A percentile compares a stretch with the other conserved stretches of the same genome.
These are phyloP conservation scores for Saussurea involucrata DNA, from an alignment of 129 eudicot genomes.

Conservation along the genomic window DNA sequence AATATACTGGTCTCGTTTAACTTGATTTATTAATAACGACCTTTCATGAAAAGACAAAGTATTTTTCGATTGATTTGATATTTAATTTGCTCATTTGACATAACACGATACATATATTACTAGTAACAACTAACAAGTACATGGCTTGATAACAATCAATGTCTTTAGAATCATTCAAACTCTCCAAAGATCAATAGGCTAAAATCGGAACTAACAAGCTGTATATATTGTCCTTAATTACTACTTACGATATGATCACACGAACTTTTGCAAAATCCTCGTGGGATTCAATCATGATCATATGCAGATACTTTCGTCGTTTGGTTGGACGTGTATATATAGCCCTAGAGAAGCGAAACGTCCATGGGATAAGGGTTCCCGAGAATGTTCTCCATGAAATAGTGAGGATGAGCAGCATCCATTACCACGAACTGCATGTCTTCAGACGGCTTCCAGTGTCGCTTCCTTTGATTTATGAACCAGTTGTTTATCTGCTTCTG, in stretches of 20 bases:
- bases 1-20: not conserved
- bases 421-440: slow-evolving; percentile 94
- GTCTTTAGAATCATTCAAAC: not conserved
- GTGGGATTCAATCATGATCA: not conserved
- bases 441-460: slow-evolving; percentile 90
- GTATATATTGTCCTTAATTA: not conserved
- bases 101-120: not conserved
- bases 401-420: slow-evolving; percentile 79
- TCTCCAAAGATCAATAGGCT: not conserved
- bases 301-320: not conserved
- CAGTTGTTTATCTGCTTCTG: slow-evolving; percentile 92
- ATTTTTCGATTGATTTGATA: not conserved
- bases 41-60: not conserved
- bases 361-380: slow-evolving; percentile 80
- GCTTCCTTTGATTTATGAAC: slow-evolving; percentile 88
- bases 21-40: not conserved
- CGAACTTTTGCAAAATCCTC: not conserved
- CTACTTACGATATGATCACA: not conserved
- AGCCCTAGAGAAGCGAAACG: slow-evolving; percentile 35
- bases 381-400: slow-evolving; percentile 64
- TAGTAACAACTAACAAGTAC: not conserved
- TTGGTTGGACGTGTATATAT: not conserved
- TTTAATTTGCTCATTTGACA: not conserved
- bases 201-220: not conserved
- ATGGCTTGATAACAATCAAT: not conserved